Percentiles rank a stretch among this genome's conserved stretches.
Conservation (phyloP, 2,329 filamentous ascomycete genomes). For the Lithohypha guttulata region DNA sequence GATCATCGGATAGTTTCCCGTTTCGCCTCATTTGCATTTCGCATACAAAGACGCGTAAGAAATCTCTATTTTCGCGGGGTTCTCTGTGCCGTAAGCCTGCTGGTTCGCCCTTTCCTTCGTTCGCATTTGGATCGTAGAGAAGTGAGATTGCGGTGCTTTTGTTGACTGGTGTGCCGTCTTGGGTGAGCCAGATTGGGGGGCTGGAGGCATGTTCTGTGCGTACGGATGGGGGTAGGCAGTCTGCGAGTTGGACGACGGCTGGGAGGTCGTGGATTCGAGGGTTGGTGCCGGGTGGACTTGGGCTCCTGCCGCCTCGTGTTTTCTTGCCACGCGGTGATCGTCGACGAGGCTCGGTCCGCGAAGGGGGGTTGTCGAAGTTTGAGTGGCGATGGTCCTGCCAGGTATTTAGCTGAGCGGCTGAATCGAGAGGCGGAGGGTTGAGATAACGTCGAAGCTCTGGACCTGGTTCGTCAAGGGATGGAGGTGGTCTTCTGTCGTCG, state of each 20-base stretch:
- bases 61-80: slow-evolving; percentile 52
- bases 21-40: slow-evolving; percentile 58
- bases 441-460: slow-evolving; percentile 50
- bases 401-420: slow-evolving; percentile 35
- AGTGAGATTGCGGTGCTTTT: slow-evolving; percentile 38
- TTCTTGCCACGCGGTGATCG: slow-evolving; percentile 15
- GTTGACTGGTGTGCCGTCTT: slow-evolving; percentile 22
- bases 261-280: slow-evolving; percentile 27
- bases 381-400: slow-evolving; percentile 30
- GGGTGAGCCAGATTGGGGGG: slow-evolving; percentile 27
- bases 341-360: slow-evolving; percentile 12
- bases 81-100: slow-evolving; percentile 47
- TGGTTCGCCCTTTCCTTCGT: slow-evolving; percentile 23
- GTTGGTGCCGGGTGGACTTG: slow-evolving; percentile 1
- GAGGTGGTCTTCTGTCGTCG: slow-evolving; percentile 49
- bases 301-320: slow-evolving; percentile 7
- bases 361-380: slow-evolving; percentile 14
- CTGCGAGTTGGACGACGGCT: slow-evolving; percentile 53
- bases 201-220: slow-evolving; percentile 22
- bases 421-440: slow-evolving; percentile 40
- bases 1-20: slow-evolving; percentile 49
- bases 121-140: slow-evolving; percentile 30
- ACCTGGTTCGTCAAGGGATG: slow-evolving; percentile 43
- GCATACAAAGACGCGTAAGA: slow-evolving; percentile 52
- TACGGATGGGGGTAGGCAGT: slow-evolving; percentile 37